These are phyloP conservation scores for Marasmius fiardii DNA, from an alignment of 1,284 basidiomycete genomes.

Conservation along the genomic window DNA sequence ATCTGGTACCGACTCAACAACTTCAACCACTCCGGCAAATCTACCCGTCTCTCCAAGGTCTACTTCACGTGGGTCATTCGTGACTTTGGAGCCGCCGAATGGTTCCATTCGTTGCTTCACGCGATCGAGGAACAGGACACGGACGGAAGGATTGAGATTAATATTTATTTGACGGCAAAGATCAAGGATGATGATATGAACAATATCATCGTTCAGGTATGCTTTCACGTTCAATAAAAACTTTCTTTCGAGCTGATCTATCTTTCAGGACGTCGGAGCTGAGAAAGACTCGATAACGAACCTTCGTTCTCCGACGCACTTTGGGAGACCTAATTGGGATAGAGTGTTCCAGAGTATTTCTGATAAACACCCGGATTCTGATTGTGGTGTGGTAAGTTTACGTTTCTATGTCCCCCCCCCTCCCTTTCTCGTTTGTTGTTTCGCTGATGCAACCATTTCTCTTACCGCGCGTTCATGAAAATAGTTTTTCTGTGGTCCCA, in stretches of 20 bases:
- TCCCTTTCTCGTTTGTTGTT: conserved; percentile 5
- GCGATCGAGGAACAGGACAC: conserved; percentile 91
- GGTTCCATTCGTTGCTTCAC: conserved; percentile 89
- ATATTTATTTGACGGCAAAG: conserved; percentile 87
- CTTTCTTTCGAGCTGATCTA: too few relatives aligned
- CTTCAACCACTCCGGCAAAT: too few relatives aligned
- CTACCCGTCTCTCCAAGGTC: too few relatives aligned
- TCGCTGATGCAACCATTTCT: not conserved
- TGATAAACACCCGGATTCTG: conserved; percentile 80
- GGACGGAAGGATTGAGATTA: conserved; percentile 83
- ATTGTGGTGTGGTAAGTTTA: conserved; percentile 80
- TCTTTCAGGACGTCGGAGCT: conserved; percentile 81
- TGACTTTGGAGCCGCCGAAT: conserved; percentile 83
- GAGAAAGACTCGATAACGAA: too few relatives aligned
- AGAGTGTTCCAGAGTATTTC: conserved; percentile 73
- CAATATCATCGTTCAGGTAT: conserved; percentile 88
- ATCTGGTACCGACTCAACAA: too few relatives aligned
- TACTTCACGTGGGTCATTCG: too few relatives aligned
- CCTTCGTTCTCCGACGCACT: conserved; percentile 85
- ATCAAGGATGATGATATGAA: conserved; percentile 88
- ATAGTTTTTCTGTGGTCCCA: conserved; percentile 83
- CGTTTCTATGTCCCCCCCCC: too few relatives aligned
- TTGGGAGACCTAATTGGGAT: conserved; percentile 90
- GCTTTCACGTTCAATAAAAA: too few relatives aligned
- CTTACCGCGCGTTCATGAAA: too few relatives aligned